These are phyloP conservation scores for Lasiosphaeris hirsuta DNA, from an alignment of 495 filamentous ascomycete species.

Conservation along the genomic window DNA sequence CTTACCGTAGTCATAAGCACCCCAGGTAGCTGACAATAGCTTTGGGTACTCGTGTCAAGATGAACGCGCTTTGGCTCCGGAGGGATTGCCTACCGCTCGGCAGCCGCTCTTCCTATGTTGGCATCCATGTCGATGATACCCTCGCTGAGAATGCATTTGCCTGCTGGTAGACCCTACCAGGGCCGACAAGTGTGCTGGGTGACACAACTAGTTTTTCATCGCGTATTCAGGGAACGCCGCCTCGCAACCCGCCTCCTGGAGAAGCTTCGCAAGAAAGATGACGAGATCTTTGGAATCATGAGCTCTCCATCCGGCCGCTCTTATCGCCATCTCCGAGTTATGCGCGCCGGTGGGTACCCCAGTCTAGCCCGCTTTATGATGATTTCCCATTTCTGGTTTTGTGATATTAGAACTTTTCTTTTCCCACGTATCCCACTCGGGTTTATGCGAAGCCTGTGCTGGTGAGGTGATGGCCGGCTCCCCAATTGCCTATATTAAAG, in stretches of 20 bases:
- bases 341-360: background rate
- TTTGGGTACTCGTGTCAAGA: too few species aligned
- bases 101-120: too few species aligned
- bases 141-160: too few species aligned
- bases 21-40: too few species aligned
- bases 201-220: background rate
- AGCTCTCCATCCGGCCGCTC: background rate
- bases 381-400: too few species aligned
- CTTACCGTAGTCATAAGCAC: too few species aligned
- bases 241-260: constrained; percentile 3
- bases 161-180: background rate
- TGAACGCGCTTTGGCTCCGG: too few species aligned
- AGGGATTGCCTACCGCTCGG: too few species aligned
- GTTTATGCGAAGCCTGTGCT: background rate
- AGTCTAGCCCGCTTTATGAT: background rate
- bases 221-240: background rate
- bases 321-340: background rate
- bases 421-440: background rate
- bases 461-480: constrained; percentile 1
- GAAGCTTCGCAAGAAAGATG: background rate
- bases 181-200: constrained; percentile 2
- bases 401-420: too few species aligned
- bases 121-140: too few species aligned
- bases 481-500: constrained; percentile 4
- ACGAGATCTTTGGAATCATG: background rate